Evolutionary conservation across 768 basidiomycete genomes (phyloP).

Genomic region (Neoboletus magnificus): DNA sequence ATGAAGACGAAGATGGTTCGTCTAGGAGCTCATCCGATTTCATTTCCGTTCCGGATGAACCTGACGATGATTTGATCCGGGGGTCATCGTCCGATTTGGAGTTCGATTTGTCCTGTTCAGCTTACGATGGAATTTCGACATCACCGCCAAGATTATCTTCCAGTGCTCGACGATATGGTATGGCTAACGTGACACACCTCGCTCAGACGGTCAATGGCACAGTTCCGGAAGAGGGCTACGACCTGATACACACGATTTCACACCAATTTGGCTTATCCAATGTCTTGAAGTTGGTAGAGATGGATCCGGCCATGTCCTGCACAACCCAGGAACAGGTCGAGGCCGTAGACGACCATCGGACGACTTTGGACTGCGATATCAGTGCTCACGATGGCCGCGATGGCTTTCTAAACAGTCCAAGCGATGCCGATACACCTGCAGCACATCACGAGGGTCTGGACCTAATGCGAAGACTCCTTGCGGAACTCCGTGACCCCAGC

Average conservation of each 20-base stretch:
- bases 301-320: background rate
- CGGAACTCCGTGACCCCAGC: slow-evolving; percentile 12
- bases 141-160: background rate
- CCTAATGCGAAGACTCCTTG: slow-evolving; percentile 14
- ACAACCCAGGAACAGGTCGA: background rate
- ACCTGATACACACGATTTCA: background rate
- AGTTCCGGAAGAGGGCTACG: background rate
- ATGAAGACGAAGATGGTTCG: background rate
- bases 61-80: background rate
- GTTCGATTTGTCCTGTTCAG: background rate
- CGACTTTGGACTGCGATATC: background rate
- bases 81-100: background rate
- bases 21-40: background rate
- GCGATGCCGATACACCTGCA: background rate
- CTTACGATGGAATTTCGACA: background rate
- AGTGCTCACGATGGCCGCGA: background rate
- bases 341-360: background rate
- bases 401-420: background rate
- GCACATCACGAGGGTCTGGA: background rate
- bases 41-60: background rate
- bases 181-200: slow-evolving; percentile 5
- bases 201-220: background rate
- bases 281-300: background rate
- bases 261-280: background rate
- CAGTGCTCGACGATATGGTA: slow-evolving; percentile 7